Base-by-base conservation (phyloP, 2,329 filamentous ascomycete genomes). In the Xylariaceae sp. region DNA sequence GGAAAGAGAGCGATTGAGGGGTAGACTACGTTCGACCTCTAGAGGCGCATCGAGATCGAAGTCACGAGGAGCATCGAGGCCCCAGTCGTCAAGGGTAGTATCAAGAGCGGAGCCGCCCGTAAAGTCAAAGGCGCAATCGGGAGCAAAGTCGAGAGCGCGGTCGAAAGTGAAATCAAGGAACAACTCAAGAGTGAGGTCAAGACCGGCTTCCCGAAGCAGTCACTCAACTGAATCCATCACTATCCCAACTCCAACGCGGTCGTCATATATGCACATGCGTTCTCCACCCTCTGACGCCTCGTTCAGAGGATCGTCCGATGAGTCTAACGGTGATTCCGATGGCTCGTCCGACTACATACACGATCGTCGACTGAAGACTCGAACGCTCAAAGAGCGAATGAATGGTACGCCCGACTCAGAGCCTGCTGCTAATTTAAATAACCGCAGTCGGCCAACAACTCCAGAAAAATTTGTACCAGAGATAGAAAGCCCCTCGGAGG, bases 241-340 rank as follows among this genome's bases (percentile, higher is more conserved):
- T 34, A 56, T 67, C 39, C 59, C 64, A 2, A 67, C 67, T 1
- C 67, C 70, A 23, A 73, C 74, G 47, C 71, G 67, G 34, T 75
- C 75, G 34, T 71, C 71, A 34, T 72, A 70, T 58, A 67, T 67
- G 55, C 71, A 73, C 59, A 73, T 74, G 61, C 73, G 73, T 44
- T 77, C 76, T 3, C 75, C 73, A 23, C 73, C 69, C 18, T 75
- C 76, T 47, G 69, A 68, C 56, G 67, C 69, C 45, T 75, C 72
- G 30, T 75, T 68, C 55, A 70, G 68, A 50, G 73, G 68, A 53
- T 75, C 74, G 2, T 67, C 73, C 6, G 72, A 68, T 54, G 76
- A 74, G 30, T 75, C 75, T 4, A 76, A 75, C 17, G 70, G 70
- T 50, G 67, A 63, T 50, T 58, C 58, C 3, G 61, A 60, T 54